A percentile compares a stretch with the other conserved stretches of the same genome.
phyloP scores from a whole-genome alignment of 2,329 filamentous ascomycete genomes.

The Myriosclerotinia scirpicola region DNA sequence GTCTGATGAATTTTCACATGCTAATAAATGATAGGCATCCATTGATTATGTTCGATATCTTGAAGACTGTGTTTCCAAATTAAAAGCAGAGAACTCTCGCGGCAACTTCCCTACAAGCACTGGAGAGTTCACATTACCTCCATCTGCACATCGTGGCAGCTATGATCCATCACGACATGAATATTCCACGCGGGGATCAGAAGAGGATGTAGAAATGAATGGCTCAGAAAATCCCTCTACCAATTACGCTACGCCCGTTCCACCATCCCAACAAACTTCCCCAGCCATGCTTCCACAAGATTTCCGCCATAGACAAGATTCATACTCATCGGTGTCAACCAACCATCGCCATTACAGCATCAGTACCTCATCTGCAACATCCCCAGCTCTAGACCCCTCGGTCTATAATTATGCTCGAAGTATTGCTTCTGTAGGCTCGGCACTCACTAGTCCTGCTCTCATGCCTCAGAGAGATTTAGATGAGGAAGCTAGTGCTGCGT shows the following conservation, averaged over 20 bases:
- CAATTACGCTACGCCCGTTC: constrained; percentile 42
- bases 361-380: constrained; percentile 51
- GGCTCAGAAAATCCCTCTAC: constrained; percentile 53
- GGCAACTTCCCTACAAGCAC: constrained; percentile 31
- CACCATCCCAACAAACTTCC: constrained; percentile 46
- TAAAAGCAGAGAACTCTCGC: constrained; percentile 58
- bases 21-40: constrained; percentile 64
- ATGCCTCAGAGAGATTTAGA: constrained; percentile 56
- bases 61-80: constrained; percentile 78
- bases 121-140: constrained; percentile 32
- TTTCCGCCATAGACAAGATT: constrained; percentile 49
- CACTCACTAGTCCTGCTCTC: constrained; percentile 59
- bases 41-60: constrained; percentile 97
- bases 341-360: constrained; percentile 54
- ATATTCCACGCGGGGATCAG: constrained; percentile 43
- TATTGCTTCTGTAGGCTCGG: constrained; percentile 46
- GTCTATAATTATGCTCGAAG: constrained; percentile 47
- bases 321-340: constrained; percentile 51
- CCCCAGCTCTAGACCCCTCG: constrained; percentile 58
- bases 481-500: constrained; percentile 71
- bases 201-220: constrained; percentile 62
- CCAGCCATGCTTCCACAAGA: constrained; percentile 53
- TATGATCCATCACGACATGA: constrained; percentile 41
- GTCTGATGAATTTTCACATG: constrained; percentile 4
- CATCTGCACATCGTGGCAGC: constrained; percentile 30